A percentile compares a stretch with the other conserved stretches of the same genome.
These are phyloP conservation scores for Herpetomonas muscarum DNA, from an alignment of 208 protist genomes.

Conservation along the genomic window DNA sequence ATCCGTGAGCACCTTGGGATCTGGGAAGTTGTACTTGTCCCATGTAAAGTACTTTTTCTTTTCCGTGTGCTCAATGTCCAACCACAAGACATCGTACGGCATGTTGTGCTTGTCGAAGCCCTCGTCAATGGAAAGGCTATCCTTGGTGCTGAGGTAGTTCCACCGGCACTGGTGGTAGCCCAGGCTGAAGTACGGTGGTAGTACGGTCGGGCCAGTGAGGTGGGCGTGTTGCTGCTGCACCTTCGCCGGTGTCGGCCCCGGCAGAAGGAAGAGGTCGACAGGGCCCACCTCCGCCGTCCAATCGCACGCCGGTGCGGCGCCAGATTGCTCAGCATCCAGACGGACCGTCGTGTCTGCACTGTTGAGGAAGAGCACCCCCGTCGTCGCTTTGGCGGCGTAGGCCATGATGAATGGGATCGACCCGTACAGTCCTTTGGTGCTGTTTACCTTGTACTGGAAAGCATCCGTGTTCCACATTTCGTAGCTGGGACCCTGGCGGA, in stretches of 20 bases:
- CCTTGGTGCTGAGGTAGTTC: constrained; percentile 95
- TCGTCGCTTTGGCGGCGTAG: constrained; percentile 54
- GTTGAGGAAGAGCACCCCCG: constrained; percentile 95
- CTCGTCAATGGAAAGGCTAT: constrained; percentile 85
- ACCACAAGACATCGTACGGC: constrained; percentile 98
- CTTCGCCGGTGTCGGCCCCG: constrained; percentile 77
- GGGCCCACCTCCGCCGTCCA: constrained; percentile 94
- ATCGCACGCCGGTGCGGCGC: constrained; percentile 41
- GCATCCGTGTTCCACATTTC: constrained; percentile 98
- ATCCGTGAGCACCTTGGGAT: constrained; percentile 86
- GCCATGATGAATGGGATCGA: constrained; percentile 95
- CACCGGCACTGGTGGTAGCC: constrained; percentile 98
- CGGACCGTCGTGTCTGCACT: constrained; percentile 77
- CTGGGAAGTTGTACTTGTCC: constrained; percentile 94
- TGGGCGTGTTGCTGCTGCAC: constrained; percentile 92
- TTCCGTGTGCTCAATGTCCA: constrained; percentile 99
- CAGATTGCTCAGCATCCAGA: constrained; percentile 5
- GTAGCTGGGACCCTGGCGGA: constrained; percentile 82
- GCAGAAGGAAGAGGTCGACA: constrained; percentile 97
- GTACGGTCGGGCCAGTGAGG: constrained; percentile 89
- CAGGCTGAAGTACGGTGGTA: constrained; percentile 96
- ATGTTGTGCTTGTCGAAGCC: constrained; percentile 96
- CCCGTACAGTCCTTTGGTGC: constrained; percentile 95
- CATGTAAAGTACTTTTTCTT: constrained; percentile 99
- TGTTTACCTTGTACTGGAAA: constrained; percentile 96